Evolutionary conservation across 208 protist genomes (phyloP), one percentile per base, ranked within the genome.

Genomic region (Vickermania ingenoplastis): DNA sequence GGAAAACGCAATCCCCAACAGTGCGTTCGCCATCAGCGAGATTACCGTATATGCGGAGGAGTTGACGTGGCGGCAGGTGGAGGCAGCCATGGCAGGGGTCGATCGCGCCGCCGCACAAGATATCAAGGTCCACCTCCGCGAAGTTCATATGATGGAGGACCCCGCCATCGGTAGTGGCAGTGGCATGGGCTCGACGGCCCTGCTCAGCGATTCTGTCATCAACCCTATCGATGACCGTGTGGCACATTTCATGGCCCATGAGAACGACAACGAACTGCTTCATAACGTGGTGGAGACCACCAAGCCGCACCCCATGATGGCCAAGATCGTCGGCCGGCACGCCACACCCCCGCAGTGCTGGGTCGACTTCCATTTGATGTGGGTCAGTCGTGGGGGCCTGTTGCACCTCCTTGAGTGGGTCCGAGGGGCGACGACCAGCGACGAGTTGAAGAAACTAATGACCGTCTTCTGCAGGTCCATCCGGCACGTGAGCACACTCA

Each of bases 361-460:
- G 82, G 71, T 90, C 13, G 73, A 90, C 72, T 93, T 81, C 70
- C 70, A 70, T 31, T 61, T 71, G 13, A 70, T 93, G 22, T 93
- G 81, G 70, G 64, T 75, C 3, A 78, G 59, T 23, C 77, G 79
- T 24, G 81, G 81, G 21, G 86, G 86, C 11, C 56, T 89, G 0
- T 53, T 69, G 45, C 66, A 76, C 26, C 59, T 93, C 65, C 57
- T 93, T 1, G 75, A 88, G 51, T 93, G 86, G 86, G 64, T 93
- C 31, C 69, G 74, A 23, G 48, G 68, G 22, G 71, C 71, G 14
- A 73, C 61, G 4, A 79, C 59, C 25, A 54, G 62, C 21, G 70
- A 59, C 17, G 74, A 90, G 51, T 60, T 91, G 1, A 71, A 80
- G 41, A 59, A 58, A n/a, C 64, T 79, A 22, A 60, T 86, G 57